These are phyloP conservation scores for Fusarium musae DNA, from an alignment of 2,329 filamentous ascomycete genomes.

Conservation along the genomic window DNA sequence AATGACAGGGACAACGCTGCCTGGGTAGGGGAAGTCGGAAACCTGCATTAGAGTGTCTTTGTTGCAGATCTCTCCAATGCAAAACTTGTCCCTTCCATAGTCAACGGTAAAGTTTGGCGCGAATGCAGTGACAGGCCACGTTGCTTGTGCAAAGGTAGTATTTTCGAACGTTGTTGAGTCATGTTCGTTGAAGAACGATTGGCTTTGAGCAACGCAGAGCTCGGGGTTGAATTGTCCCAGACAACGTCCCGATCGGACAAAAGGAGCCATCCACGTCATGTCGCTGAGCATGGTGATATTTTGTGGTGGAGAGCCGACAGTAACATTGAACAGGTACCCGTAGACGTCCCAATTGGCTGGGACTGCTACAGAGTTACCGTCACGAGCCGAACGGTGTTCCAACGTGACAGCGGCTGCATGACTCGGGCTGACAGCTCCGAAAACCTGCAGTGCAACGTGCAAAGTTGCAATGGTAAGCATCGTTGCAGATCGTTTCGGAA, in stretches of 20 bases:
- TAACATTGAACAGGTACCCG: conserved; percentile 1
- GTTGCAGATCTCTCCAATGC: neutral
- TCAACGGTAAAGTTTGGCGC: conserved; percentile 5
- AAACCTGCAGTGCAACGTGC: neutral
- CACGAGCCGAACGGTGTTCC: neutral
- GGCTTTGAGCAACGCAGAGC: neutral
- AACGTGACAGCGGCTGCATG: neutral
- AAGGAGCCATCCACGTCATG: conserved; percentile 5
- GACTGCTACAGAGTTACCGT: neutral
- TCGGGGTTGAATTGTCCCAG: neutral
- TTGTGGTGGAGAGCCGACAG: neutral
- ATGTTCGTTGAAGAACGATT: neutral
- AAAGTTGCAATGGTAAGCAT: neutral
- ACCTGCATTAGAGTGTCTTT: neutral
- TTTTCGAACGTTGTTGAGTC: neutral
- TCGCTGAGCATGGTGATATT: neutral
- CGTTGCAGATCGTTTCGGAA: neutral
- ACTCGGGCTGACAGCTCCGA: neutral
- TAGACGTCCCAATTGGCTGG: neutral
- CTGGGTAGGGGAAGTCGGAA: conserved; percentile 3
- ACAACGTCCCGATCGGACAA: conserved; percentile 6
- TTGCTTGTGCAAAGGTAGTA: neutral
- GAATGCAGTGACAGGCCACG: neutral
- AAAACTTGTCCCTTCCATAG: neutral
- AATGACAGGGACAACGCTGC: neutral